Conservation (phyloP, 2,329 filamentous ascomycete genomes). For the Trichoderma koningiopsis region DNA sequence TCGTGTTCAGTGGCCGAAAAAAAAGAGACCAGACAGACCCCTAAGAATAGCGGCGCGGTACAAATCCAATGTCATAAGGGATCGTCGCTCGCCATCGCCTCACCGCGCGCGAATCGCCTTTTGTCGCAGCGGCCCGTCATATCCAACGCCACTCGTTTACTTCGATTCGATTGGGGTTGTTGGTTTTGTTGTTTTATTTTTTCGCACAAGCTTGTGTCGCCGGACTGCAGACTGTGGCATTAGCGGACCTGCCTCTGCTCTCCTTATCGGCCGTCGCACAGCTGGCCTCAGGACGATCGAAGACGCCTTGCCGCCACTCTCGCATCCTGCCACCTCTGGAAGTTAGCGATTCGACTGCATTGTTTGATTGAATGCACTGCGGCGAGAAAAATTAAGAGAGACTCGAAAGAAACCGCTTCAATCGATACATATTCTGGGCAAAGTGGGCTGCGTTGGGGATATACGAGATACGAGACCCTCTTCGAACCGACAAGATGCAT, state of each 20-base stretch:
- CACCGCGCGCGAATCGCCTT: slow-evolving; percentile 25
- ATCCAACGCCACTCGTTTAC: slow-evolving; percentile 28
- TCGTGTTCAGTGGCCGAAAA: slow-evolving; percentile 14
- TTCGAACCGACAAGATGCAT: slow-evolving; percentile 64
- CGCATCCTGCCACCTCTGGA: background rate
- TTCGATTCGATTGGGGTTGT: background rate
- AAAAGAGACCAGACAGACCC: slow-evolving; percentile 12
- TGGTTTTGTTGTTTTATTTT: background rate
- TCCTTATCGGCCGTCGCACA: slow-evolving; percentile 20
- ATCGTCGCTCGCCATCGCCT: slow-evolving; percentile 25
- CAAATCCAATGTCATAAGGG: slow-evolving; percentile 27
- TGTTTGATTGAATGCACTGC: background rate
- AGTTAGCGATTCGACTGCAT: background rate
- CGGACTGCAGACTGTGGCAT: background rate
- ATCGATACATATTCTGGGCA: background rate
- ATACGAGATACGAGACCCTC: background rate
- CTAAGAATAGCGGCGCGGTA: slow-evolving; percentile 17
- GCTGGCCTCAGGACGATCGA: slow-evolving; percentile 9
- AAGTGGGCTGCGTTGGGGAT: background rate
- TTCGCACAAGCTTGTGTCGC: background rate
- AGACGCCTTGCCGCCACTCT: background rate
- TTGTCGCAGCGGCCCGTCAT: slow-evolving; percentile 19
- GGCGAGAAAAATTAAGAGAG: background rate
- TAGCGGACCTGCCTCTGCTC: background rate
- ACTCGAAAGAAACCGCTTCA: background rate